A percentile compares a stretch with the other conserved stretches of the same genome.
phyloP scores from a whole-genome alignment of 768 basidiomycete genomes.

The Candolleomyces aberdarensis region DNA sequence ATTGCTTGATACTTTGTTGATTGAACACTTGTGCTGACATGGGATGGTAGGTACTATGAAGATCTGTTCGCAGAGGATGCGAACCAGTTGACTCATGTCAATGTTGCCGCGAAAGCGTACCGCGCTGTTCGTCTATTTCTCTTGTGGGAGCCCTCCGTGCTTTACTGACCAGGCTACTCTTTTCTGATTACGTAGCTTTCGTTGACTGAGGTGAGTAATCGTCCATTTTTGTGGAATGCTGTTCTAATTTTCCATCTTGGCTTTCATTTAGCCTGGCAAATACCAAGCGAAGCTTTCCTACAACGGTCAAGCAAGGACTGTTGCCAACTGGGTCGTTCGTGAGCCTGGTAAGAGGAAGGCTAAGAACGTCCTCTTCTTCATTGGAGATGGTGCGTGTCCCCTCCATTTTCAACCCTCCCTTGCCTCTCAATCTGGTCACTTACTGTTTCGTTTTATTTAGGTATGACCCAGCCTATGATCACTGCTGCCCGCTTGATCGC shows the following conservation, averaged over 20 bases:
- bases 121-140: constrained; percentile 30
- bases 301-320: constrained; percentile 29
- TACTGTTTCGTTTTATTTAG: constrained; percentile 16
- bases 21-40: background rate
- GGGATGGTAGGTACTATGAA: constrained; percentile 32
- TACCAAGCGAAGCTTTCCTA: constrained; percentile 38
- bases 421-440: background rate
- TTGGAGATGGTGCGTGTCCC: constrained; percentile 37
- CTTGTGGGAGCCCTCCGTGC: background rate
- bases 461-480: constrained; percentile 48
- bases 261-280: constrained; percentile 28
- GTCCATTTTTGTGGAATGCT: background rate
- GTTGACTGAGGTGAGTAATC: constrained; percentile 17
- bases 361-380: constrained; percentile 44
- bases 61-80: constrained; percentile 42
- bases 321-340: constrained; percentile 39
- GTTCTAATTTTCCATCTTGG: background rate
- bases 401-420: background rate
- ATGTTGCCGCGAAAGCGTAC: constrained; percentile 41
- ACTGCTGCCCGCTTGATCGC: constrained; percentile 43
- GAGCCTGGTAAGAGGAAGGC: constrained; percentile 31
- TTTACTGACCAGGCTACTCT: background rate
- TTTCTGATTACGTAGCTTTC: constrained; percentile 23
- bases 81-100: constrained; percentile 27
- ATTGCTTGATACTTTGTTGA: background rate